phyloP scores from a whole-genome alignment of 164 flowering plant genomes.

The Taxillus chinensis region DNA sequence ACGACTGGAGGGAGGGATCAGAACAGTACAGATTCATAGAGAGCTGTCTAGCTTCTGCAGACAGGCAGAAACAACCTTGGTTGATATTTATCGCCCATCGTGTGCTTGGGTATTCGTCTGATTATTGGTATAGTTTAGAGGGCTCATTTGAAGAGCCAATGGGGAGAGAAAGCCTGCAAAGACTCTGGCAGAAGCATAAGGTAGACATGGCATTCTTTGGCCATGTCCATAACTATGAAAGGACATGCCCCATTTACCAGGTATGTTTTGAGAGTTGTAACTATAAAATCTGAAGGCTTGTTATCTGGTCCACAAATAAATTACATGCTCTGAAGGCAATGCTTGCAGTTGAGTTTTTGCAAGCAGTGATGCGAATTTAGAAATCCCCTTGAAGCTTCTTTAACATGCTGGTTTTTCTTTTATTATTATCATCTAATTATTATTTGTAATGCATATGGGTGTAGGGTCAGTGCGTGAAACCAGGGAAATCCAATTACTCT shows the following conservation, averaged over 20 bases:
- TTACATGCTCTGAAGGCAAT: background rate
- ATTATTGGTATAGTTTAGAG: slow-evolving; percentile 31
- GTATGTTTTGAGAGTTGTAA: slow-evolving; percentile 15
- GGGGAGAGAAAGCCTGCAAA: slow-evolving; percentile 72
- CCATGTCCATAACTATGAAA: slow-evolving; percentile 86
- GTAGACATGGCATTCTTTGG: slow-evolving; percentile 85
- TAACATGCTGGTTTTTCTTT: too few relatives aligned
- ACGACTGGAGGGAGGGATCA: slow-evolving; percentile 84
- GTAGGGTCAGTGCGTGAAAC: slow-evolving; percentile 61
- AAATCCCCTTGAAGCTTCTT: too few relatives aligned
- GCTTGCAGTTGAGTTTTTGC: too few relatives aligned
- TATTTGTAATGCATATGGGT: background rate
- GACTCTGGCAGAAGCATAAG: slow-evolving; percentile 79
- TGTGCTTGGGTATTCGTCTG: slow-evolving; percentile 72
- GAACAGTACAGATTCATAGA: slow-evolving; percentile 74
- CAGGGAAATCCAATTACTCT: slow-evolving; percentile 44
- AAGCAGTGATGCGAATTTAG: too few relatives aligned
- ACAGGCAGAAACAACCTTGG: slow-evolving; percentile 84
- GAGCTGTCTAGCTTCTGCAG: slow-evolving; percentile 64
- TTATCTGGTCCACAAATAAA: background rate
- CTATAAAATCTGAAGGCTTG: background rate
- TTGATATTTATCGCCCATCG: slow-evolving; percentile 76
- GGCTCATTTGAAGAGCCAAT: slow-evolving; percentile 81
- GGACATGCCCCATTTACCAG: slow-evolving; percentile 75
- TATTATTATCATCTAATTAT: too few relatives aligned